Conservation (phyloP, 306 rosid species). For the Vachellia collinsii region DNA sequence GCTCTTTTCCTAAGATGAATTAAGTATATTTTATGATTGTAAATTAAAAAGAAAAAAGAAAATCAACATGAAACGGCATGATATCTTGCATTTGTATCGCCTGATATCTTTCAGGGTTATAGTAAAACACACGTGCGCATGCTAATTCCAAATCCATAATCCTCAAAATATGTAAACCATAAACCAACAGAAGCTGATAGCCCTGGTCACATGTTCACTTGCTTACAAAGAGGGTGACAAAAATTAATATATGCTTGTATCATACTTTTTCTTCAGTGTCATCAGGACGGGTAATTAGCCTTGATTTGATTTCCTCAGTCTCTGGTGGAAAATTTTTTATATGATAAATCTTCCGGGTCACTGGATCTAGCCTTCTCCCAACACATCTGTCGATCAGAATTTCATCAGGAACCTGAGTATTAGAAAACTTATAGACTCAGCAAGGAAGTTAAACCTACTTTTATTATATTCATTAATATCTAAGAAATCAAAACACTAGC, state of each 20-base stretch:
- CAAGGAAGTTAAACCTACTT: slow-evolving; percentile 27
- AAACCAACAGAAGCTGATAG: slow-evolving; percentile 6
- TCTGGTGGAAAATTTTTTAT: slow-evolving; percentile 70
- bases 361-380: slow-evolving; percentile 92
- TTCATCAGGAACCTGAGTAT: slow-evolving; percentile 99
- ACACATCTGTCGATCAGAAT: slow-evolving; percentile 96
- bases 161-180: background rate
- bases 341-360: slow-evolving; percentile 85
- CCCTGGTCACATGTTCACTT: slow-evolving; percentile 12
- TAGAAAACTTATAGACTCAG: slow-evolving; percentile 49
- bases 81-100: background rate
- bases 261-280: slow-evolving; percentile 84
- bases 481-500: slow-evolving; percentile 14
- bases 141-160: background rate
- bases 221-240: slow-evolving; percentile 1
- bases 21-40: slow-evolving; percentile 22
- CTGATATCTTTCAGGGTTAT: background rate
- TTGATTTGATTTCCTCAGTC: slow-evolving; percentile 72
- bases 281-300: slow-evolving; percentile 79
- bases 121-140: background rate
- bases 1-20: slow-evolving; percentile 18
- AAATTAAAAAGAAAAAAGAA: slow-evolving; percentile 4
- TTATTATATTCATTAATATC: background rate
- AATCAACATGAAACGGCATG: background rate
- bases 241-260: slow-evolving; percentile 17